Base-by-base conservation (phyloP, 2,329 filamentous ascomycete species). In the Diaporthe destruens region DNA sequence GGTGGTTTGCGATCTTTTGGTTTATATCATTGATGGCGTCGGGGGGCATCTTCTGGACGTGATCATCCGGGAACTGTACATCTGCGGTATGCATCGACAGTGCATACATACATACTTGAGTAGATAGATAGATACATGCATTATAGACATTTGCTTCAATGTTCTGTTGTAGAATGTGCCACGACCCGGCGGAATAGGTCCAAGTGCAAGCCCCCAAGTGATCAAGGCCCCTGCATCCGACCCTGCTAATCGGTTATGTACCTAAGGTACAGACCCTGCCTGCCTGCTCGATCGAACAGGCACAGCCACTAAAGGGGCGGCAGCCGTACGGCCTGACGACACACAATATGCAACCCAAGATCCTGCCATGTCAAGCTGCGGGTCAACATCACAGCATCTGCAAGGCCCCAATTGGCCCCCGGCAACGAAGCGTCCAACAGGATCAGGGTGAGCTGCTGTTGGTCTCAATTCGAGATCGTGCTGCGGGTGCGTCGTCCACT, bases 291-390 rank as follows among this genome's bases (percentile, higher is more conserved):
- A n/a, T 6, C 16, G 23, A 49, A 49, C 25, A 61, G 16, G 34
- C 36, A 25, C 56, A 59, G 56, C 36, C 36, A 18, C 34, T 1
- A 6, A 42, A 16, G 36, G 55, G 1, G 29, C 56, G 59, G 59
- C 12, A 29, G 16, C 25, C 42, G 25, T n/a, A 39, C 36, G 36
- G 8, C 25, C 42, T 18, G 14, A 39, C 36, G 36, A 49, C 59
- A 34, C 9, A 63, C 25, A 63, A n/a, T 5, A 63, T 49, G 59
- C 59, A 63, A 34, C 59, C 59, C 42, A 49, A 65, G 42, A 65
- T 65, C 59, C 59, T 51, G 42, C 29, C 29, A 65, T 65, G 59
- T 34, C 39, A 51, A 47, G 42, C 59, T 34, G 29, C 44, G 29
- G 34, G 59, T 25, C 59, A 49, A 65, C 44, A 65, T 65, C 44